Evolutionary conservation across 129 eudicot species (phyloP).

Genomic region (Helichrysum umbraculigerum): DNA sequence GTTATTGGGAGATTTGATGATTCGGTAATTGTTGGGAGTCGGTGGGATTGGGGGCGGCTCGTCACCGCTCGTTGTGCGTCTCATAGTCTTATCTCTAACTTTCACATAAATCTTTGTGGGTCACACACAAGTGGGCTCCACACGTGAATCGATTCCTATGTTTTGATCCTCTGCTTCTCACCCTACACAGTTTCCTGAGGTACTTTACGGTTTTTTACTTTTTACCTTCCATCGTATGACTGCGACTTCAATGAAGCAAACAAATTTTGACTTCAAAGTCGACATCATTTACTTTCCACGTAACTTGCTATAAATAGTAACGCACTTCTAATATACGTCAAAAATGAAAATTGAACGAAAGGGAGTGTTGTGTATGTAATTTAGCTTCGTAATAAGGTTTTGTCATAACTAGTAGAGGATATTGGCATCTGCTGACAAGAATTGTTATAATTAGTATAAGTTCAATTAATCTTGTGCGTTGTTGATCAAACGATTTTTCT

Average conservation of each 20-base stretch:
- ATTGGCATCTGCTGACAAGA: too few species aligned
- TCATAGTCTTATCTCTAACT: constrained; percentile 14
- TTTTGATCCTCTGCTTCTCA: constrained; percentile 8
- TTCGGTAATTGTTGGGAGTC: constrained; percentile 29
- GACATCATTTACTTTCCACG: too few species aligned
- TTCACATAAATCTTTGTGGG: constrained; percentile 28
- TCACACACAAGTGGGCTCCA: constrained; percentile 9
- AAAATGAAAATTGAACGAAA: neutral
- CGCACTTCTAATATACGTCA: too few species aligned
- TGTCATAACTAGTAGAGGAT: too few species aligned
- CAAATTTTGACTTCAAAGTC: too few species aligned
- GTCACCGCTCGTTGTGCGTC: constrained; percentile 47
- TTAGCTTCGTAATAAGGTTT: too few species aligned
- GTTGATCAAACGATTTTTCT: too few species aligned
- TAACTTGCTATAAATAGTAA: too few species aligned
- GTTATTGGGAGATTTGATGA: constrained; percentile 30
- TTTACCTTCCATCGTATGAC: neutral
- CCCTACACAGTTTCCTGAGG: too few species aligned
- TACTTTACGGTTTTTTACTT: neutral
- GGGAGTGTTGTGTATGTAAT: too few species aligned
- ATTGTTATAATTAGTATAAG: too few species aligned
- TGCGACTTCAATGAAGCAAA: neutral
- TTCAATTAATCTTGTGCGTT: too few species aligned
- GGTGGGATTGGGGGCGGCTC: constrained; percentile 45
- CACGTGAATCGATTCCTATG: neutral